Base-by-base conservation (phyloP, 345 rosid genomes). In the Brassica rapa region DNA sequence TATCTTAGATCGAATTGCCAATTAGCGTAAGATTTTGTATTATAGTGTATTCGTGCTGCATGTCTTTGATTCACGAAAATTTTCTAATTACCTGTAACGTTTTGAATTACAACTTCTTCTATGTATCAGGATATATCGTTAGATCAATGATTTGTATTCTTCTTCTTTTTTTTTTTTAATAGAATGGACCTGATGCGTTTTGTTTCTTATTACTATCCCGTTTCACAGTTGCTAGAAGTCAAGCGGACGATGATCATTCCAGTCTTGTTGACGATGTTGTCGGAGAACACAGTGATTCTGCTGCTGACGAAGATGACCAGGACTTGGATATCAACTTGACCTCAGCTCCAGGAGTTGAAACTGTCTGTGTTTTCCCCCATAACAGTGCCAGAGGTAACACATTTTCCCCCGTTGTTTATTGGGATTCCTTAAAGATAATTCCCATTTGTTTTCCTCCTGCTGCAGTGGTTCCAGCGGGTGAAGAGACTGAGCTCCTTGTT, bases 391-490 rank as follows among this genome's bases (percentile, higher is more conserved):
- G 86, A 82, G 21, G 99, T 90, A 70, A 79, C 89, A 7, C 12
- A 23, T 19, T 19, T 19, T 19, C 0, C 21, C 21, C 21, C 21
- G 21, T 19, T 19, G 21, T 19, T 19, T 19, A 16, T 9, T 14
- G 27, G 4, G 12, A 12, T 51, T 49, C 51, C n/a, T 3, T 30
- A 57, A 55, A n/a, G 65, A 5, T 64, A 63, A 39, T 43, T 64
- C 29, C n/a, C 51, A 14, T 32, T 74, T 25, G 6, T 74, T 67
- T 76, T 64, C 19, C 19, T 0, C 19, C 19, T 19, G 7, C 9
- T 66, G 83, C 90, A 96, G 99, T 88, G 85, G 89, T 96, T 73
- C 75, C 86, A 25, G 93, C 97, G 59, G 99, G 98, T 66, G 95
- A 91, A 84, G 96, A 91, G 78, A 80, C 93, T 66, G 97, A 91